Base-by-base conservation (phyloP, 1,284 basidiomycete species). In the Sporisorium iseilematis-ciliati region DNA sequence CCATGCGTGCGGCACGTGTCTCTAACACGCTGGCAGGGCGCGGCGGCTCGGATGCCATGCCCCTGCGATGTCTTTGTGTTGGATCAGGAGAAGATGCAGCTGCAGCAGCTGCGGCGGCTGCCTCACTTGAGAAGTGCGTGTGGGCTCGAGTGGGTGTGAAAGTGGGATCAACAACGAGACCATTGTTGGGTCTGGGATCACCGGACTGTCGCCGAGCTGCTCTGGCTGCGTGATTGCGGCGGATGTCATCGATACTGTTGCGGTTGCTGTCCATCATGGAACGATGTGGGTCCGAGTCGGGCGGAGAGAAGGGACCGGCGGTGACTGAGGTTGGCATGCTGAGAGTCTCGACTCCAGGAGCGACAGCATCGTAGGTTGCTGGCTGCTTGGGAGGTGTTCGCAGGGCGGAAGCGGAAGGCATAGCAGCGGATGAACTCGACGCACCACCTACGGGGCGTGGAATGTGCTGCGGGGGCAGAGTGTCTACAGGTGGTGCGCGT, bases 211-310 rank as follows among this genome's bases (percentile, higher is more conserved):
- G 68, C 46, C 56, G 51, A 2, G 66, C 79, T 33, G 79, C 70
- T 52, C 79, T 62, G 12, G 75, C 75, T 18, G 79, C 79, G 40
- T 81, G 79, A 31, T 78, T 78, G 58, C 79, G 64, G 23, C 78
- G 70, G 46, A 81, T 81, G 55, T 79, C 79, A 48, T 81, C 79
- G 61, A 81, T 81, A 57, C 72, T 75, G 49, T 63, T 70, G 52
- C 79, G 77, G 42, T 81, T 79, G 72, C 72, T 78, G 50, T 81
- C 78, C 40, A 73, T 74, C 73, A 81, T 61, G 38, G 78, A 65
- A 16, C 75, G 75, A 18, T 64, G 65, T 16, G 79, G 75, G 21
- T 81, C 78, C 3, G 79, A 29, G 20, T 79, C 79, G 16, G 65
- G 71, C 4, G 77, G 75, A 7, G 79, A 77, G 26, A 78, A 25